phyloP scores from a whole-genome alignment of 2,329 filamentous ascomycete species.

The Alternaria dauci region DNA sequence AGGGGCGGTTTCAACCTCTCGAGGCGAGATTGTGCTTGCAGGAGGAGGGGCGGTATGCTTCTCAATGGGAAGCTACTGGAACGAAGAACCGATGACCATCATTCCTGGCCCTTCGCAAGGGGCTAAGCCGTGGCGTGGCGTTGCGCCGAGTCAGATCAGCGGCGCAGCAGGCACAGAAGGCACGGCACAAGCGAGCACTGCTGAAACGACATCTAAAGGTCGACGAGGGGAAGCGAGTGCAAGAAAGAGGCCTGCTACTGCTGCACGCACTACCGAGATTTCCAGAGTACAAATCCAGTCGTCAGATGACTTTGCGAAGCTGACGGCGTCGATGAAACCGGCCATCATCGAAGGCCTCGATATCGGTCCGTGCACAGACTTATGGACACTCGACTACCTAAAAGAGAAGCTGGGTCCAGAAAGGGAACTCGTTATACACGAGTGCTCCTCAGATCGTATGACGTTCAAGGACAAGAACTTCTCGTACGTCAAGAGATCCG shows the following conservation, averaged over 20 bases:
- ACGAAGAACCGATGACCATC: slow-evolving; percentile 51
- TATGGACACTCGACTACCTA: slow-evolving; percentile 76
- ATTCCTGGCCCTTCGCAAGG: slow-evolving; percentile 23
- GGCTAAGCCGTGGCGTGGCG: slow-evolving; percentile 29
- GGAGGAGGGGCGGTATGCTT: slow-evolving; percentile 90
- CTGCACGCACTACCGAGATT: slow-evolving; percentile 49
- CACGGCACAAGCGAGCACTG: slow-evolving; percentile 17
- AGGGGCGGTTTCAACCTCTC: slow-evolving; percentile 60
- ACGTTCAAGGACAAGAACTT: slow-evolving; percentile 88
- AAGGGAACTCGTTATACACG: slow-evolving; percentile 75
- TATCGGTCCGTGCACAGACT: slow-evolving; percentile 71
- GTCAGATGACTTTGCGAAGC: slow-evolving; percentile 64
- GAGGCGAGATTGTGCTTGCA: slow-evolving; percentile 66
- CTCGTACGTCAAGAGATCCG: slow-evolving; percentile 72
- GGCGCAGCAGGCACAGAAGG: slow-evolving; percentile 18
- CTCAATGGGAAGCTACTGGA: slow-evolving; percentile 89
- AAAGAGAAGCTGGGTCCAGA: slow-evolving; percentile 55
- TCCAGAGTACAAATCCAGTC: slow-evolving; percentile 63
- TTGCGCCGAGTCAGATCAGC: slow-evolving; percentile 17
- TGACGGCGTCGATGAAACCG: slow-evolving; percentile 68
- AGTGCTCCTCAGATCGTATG: slow-evolving; percentile 72
- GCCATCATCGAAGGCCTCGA: slow-evolving; percentile 71
- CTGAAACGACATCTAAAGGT: slow-evolving; percentile 21
- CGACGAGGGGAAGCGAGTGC: slow-evolving; percentile 10
- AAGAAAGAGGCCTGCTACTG: slow-evolving; percentile 17